These are phyloP conservation scores for Hypoxylon lenormandii DNA, from an alignment of 495 filamentous ascomycete genomes.

Conservation along the genomic window DNA sequence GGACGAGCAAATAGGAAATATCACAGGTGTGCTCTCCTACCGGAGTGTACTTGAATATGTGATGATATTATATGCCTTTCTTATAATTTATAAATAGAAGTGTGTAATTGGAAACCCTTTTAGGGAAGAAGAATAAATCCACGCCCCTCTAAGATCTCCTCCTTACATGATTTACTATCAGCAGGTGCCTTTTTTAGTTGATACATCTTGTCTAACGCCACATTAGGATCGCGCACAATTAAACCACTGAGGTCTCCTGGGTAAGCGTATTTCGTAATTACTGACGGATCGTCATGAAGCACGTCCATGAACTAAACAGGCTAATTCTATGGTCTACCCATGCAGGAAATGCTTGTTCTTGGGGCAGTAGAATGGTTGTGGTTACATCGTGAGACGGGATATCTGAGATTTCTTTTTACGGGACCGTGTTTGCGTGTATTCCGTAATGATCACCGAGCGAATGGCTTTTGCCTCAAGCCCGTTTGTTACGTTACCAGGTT, in stretches of 20 bases:
- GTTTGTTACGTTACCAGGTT: background rate
- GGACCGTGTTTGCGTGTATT: background rate
- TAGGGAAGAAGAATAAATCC: too few species aligned
- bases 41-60: too few species aligned
- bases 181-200: too few species aligned
- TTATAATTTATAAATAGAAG: too few species aligned
- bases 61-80: too few species aligned
- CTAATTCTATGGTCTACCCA: background rate
- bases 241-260: background rate
- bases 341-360: background rate
- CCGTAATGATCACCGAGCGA: conserved; percentile 7
- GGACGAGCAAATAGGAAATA: too few species aligned
- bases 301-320: conserved; percentile 1
- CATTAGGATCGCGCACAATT: background rate
- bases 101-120: too few species aligned
- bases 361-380: conserved; percentile 2
- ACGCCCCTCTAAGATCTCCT: too few species aligned
- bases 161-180: too few species aligned
- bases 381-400: conserved; percentile 22
- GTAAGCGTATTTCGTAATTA: background rate
- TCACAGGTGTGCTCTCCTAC: too few species aligned
- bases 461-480: background rate
- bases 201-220: too few species aligned
- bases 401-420: conserved; percentile 17
- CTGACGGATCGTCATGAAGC: conserved; percentile 5